phyloP scores from a whole-genome alignment of 306 rosid species.

The Gastrolobium villosum region DNA sequence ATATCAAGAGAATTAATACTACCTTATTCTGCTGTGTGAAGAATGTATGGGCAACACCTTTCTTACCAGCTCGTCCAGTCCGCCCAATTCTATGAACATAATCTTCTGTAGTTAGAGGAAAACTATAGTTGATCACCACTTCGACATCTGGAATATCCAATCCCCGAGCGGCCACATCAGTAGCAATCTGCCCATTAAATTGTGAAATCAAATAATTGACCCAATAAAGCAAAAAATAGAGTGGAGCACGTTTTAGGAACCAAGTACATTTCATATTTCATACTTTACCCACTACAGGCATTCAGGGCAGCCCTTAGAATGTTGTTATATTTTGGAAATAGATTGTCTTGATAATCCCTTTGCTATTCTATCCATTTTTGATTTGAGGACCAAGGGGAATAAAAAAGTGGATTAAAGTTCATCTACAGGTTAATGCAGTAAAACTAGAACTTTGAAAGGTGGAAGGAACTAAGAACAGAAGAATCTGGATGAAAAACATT shows the following conservation, averaged over 20 bases:
- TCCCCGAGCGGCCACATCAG: slow-evolving; percentile 98
- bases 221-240: background rate
- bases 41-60: slow-evolving; percentile 97
- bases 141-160: slow-evolving; percentile 98
- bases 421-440: background rate
- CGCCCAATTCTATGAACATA: slow-evolving; percentile 98
- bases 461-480: slow-evolving; percentile 24
- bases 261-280: background rate
- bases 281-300: slow-evolving; percentile 2
- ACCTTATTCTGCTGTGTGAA: slow-evolving; percentile 91
- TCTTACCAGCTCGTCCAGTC: slow-evolving; percentile 96
- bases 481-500: slow-evolving; percentile 14
- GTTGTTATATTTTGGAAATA: background rate
- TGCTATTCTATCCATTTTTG: background rate
- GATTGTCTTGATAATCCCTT: background rate
- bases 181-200: slow-evolving; percentile 74
- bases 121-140: slow-evolving; percentile 94
- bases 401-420: background rate
- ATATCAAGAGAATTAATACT: background rate
- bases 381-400: background rate
- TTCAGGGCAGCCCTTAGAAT: background rate
- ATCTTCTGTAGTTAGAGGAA: slow-evolving; percentile 94
- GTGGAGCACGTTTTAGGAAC: background rate
- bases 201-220: slow-evolving; percentile 24
- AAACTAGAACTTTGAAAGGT: slow-evolving; percentile 5